A percentile compares a stretch with the other conserved stretches of the same genome.
Evolutionary conservation across 192 early-diverging fungal genomes (phyloP).

Genomic region (Linnemannia elongata): DNA sequence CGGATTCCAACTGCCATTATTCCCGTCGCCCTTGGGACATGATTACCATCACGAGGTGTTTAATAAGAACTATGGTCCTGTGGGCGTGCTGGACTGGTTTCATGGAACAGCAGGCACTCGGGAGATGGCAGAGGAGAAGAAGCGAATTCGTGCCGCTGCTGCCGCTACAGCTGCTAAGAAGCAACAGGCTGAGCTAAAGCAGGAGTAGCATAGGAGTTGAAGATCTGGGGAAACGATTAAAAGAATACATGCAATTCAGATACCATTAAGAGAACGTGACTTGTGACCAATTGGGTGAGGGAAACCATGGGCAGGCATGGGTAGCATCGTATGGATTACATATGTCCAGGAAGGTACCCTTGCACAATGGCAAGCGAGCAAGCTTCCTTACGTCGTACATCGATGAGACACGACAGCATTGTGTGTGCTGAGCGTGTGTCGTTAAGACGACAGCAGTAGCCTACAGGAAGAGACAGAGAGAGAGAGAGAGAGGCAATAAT

Average conservation of each 20-base stretch:
- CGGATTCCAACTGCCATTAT: conserved; percentile 83
- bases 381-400: too few relatives aligned
- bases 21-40: conserved; percentile 74
- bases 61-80: conserved; percentile 69
- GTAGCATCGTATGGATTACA: neutral
- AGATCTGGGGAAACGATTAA: neutral
- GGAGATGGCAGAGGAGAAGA: conserved; percentile 40
- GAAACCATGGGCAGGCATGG: neutral
- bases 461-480: too few relatives aligned
- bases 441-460: neutral
- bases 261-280: neutral
- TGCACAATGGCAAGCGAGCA: neutral
- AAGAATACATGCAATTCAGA: neutral
- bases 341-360: neutral
- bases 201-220: neutral
- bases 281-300: neutral
- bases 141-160: conserved; percentile 22
- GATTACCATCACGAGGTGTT: conserved; percentile 83
- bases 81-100: conserved; percentile 49
- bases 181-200: neutral
- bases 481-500: too few relatives aligned
- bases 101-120: conserved; percentile 46
- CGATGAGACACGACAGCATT: neutral
- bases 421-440: neutral
- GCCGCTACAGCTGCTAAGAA: conserved; percentile 10